Evolutionary conservation across 805 yeast genomes (phyloP).

Genomic region (Saccharomycopsis schoenii): DNA sequence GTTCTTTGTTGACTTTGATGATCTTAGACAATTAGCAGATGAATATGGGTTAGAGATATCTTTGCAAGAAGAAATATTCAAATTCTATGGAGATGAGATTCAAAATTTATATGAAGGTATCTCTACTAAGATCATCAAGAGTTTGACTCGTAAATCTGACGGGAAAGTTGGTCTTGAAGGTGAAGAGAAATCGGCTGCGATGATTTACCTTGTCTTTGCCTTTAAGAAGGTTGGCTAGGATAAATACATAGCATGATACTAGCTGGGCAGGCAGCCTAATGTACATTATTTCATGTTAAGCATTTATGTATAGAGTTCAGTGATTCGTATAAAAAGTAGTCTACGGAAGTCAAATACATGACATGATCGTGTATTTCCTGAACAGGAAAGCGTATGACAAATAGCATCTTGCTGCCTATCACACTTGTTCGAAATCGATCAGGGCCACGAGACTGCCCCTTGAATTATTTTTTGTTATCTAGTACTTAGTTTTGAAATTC

Average conservation of each 20-base stretch:
- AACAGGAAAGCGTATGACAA: too few relatives aligned
- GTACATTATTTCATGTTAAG: too few relatives aligned
- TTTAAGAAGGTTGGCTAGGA: constrained; percentile 47
- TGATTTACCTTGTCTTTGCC: constrained; percentile 78
- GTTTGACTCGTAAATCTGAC: constrained; percentile 55
- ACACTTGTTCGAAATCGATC: too few relatives aligned
- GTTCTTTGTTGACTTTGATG: constrained; percentile 90
- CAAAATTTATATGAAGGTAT: constrained; percentile 52
- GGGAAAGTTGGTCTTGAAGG: constrained; percentile 85
- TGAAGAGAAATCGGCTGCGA: constrained; percentile 80
- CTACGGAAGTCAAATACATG: too few relatives aligned
- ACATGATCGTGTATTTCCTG: too few relatives aligned
- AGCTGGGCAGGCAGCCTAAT: too few relatives aligned
- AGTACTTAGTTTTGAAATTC: too few relatives aligned
- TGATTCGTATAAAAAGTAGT: too few relatives aligned
- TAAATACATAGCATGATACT: background rate
- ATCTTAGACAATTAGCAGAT: constrained; percentile 71
- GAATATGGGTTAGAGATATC: constrained; percentile 69
- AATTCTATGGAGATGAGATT: constrained; percentile 71
- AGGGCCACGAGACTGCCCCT: too few relatives aligned
- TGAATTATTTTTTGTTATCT: too few relatives aligned
- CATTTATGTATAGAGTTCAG: too few relatives aligned
- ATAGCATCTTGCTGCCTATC: too few relatives aligned
- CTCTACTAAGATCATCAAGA: constrained; percentile 53
- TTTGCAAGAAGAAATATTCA: constrained; percentile 67